Evolutionary conservation across 1,284 basidiomycete species (phyloP).

Genomic region (Tremellales sp.): DNA sequence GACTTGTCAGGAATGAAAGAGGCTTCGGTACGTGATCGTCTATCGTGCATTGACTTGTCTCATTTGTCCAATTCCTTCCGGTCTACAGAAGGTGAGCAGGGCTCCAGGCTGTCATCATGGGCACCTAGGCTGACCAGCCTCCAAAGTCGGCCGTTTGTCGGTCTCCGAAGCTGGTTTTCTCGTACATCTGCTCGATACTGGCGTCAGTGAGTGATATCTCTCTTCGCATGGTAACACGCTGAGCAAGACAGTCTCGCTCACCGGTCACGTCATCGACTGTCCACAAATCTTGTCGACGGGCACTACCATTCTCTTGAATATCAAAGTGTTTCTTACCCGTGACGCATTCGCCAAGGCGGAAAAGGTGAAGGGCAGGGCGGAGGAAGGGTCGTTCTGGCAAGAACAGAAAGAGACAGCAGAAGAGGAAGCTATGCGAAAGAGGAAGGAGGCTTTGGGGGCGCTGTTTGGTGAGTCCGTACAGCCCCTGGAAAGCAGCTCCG

Average conservation of each 20-base stretch:
- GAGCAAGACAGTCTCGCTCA: slow-evolving; percentile 33
- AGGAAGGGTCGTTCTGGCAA: slow-evolving; percentile 41
- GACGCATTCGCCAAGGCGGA: slow-evolving; percentile 40
- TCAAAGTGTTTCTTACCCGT: slow-evolving; percentile 43
- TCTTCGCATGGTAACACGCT: slow-evolving; percentile 2
- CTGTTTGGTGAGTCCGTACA: slow-evolving; percentile 40
- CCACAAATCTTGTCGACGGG: slow-evolving; percentile 40
- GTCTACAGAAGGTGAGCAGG: slow-evolving; percentile 18
- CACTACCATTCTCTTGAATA: slow-evolving; percentile 44
- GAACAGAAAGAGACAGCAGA: slow-evolving; percentile 46
- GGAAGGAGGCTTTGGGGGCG: slow-evolving; percentile 44
- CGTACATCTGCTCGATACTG: slow-evolving; percentile 44
- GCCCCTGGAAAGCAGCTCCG: not conserved
- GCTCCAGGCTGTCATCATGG: not conserved
- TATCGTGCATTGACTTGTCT: not conserved
- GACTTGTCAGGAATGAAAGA: slow-evolving; percentile 33
- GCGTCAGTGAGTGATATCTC: slow-evolving; percentile 33
- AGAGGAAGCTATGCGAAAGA: slow-evolving; percentile 45
- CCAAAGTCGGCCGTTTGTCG: slow-evolving; percentile 41
- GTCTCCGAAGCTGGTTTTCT: slow-evolving; percentile 44
- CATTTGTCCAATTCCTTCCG: not conserved
- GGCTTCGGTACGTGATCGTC: slow-evolving; percentile 35
- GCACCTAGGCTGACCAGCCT: slow-evolving; percentile 3
- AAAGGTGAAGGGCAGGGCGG: slow-evolving; percentile 27
- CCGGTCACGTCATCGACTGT: slow-evolving; percentile 46